A percentile compares a stretch with the other conserved stretches of the same genome.
phyloP scores from a whole-genome alignment of 768 basidiomycete species.

The Hygrophorus pudorinus region DNA sequence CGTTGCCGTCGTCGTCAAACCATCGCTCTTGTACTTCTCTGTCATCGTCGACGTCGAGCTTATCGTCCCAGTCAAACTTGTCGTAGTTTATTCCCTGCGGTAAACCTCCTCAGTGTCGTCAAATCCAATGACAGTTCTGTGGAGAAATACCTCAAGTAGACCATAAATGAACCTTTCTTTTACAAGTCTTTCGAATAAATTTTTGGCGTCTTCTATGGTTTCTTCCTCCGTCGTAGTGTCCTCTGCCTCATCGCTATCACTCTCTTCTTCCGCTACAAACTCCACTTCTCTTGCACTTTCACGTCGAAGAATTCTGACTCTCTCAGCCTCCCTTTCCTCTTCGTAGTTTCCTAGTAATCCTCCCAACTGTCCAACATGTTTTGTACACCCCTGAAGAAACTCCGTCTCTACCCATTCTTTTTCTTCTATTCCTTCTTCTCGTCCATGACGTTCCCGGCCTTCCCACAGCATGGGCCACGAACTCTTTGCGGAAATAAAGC shows the following conservation, averaged over 20 bases:
- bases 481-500: slow-evolving; percentile 39
- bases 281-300: slow-evolving; percentile 29
- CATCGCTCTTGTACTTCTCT: slow-evolving; percentile 58
- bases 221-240: slow-evolving; percentile 25
- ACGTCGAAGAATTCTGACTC: slow-evolving; percentile 37
- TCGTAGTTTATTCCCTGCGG: slow-evolving; percentile 61
- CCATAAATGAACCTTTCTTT: slow-evolving; percentile 70
- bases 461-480: slow-evolving; percentile 66
- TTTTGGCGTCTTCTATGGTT: slow-evolving; percentile 38
- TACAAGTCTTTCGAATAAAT: slow-evolving; percentile 49
- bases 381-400: slow-evolving; percentile 47
- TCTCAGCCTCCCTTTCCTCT: slow-evolving; percentile 66
- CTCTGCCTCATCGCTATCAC: slow-evolving; percentile 33
- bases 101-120: slow-evolving; percentile 2
- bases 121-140: not conserved
- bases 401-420: slow-evolving; percentile 52
- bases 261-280: slow-evolving; percentile 59
- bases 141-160: slow-evolving; percentile 49
- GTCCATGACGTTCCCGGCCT: slow-evolving; percentile 35
- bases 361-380: slow-evolving; percentile 64
- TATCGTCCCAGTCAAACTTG: slow-evolving; percentile 65
- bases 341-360: slow-evolving; percentile 60
- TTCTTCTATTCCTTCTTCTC: slow-evolving; percentile 55
- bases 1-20: slow-evolving; percentile 30
- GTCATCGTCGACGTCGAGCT: slow-evolving; percentile 49